Base-by-base conservation (phyloP, 2,329 filamentous ascomycete species). In the Sporothrix humicola region DNA sequence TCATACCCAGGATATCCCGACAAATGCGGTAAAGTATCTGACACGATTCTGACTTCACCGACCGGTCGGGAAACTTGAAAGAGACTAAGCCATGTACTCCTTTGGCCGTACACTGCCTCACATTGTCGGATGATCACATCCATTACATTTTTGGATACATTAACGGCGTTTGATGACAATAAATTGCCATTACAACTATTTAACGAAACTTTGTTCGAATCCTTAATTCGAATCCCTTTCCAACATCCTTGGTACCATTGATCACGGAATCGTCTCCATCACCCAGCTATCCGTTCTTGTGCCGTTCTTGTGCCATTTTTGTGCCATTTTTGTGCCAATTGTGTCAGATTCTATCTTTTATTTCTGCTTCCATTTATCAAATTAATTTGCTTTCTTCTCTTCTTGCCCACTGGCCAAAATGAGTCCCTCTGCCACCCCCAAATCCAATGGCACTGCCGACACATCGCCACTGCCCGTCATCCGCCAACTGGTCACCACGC, bases 401-500 rank as follows among this genome's bases (percentile, higher is more conserved):
- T 6, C 15, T 3, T 31, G 26, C 31, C 26, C 26, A 26, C 37
- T 42, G 31, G 31, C 17, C 15, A 63, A 63, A n/a, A 63, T 63
- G 59, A 46, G 2, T 5, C 0, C 59, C 7, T 20, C 59, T 44
- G 31, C 1, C 59, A 63, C 5, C 37, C 2, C 59, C 15, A 12
- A 63, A 4, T 15, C 59, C 66, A 69, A 54, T 42, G 66, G 66
- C 31, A 13, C 48, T 15, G 48, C 46, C 7, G 26, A 71, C 37
- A 48, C 44, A 12, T 61, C 54, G 13, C 23, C 54, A 9, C 23
- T 72, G 7, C 69, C 54, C 3, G 5, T 31, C 42, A 72, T 72
- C 15, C 69, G 54, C 42, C 69, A 59, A 15, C 48, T 48, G n/a
- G 44, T 72, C 4, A 72, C 69, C 23, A 65, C 44, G 6, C 69